Percentiles rank a stretch among this genome's conserved stretches.
These are phyloP conservation scores for Fusarium sp. DNA, from an alignment of 2,329 filamentous ascomycete genomes.

Conservation along the genomic window DNA sequence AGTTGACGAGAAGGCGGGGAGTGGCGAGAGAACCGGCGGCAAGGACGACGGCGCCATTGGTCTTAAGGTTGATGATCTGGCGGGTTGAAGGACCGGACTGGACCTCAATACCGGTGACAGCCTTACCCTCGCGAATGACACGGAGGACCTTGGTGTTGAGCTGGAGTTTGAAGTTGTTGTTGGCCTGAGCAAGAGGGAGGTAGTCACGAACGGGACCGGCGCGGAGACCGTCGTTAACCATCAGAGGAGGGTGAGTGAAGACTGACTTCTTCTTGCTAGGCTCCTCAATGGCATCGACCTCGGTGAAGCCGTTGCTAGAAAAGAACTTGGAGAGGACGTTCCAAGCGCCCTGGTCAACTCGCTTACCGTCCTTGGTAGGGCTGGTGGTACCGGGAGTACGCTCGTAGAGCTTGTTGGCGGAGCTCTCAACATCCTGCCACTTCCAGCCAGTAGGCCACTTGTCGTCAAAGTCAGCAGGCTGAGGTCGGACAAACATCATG, in stretches of 20 bases:
- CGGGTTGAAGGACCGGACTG: constrained; percentile 63
- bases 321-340: constrained; percentile 69
- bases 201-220: constrained; percentile 78
- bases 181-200: constrained; percentile 66
- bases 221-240: constrained; percentile 69
- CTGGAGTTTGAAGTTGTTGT: constrained; percentile 73
- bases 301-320: constrained; percentile 67
- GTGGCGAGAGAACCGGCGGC: constrained; percentile 76
- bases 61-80: constrained; percentile 40
- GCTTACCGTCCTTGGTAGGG: constrained; percentile 72
- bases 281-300: constrained; percentile 67
- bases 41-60: constrained; percentile 63
- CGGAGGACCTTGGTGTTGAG: constrained; percentile 73
- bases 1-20: constrained; percentile 69
- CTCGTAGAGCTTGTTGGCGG: constrained; percentile 70
- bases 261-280: constrained; percentile 73
- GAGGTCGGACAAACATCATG: constrained; percentile 74
- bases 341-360: constrained; percentile 74
- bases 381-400: constrained; percentile 75
- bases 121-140: constrained; percentile 69
- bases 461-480: constrained; percentile 73
- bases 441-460: constrained; percentile 78
- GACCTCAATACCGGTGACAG: constrained; percentile 75
- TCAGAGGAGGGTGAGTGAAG: constrained; percentile 65
- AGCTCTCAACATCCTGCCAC: constrained; percentile 63